Evolutionary conservation across 352 stramenopile species (phyloP).

Genomic region (Phytophthora pistaciae): DNA sequence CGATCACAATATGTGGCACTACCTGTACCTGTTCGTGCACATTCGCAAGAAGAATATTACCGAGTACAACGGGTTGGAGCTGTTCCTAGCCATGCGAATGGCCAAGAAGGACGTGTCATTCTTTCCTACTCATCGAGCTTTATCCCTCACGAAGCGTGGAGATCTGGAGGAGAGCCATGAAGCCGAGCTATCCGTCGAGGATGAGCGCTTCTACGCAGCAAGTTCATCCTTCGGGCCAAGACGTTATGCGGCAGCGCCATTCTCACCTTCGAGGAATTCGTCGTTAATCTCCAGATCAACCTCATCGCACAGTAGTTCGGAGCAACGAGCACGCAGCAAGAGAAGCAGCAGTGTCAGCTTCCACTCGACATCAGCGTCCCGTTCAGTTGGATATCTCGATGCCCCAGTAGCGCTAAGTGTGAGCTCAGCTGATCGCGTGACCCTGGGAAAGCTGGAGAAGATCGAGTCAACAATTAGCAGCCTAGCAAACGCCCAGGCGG

Average conservation of each 20-base stretch:
- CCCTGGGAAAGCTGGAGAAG: constrained; percentile 52
- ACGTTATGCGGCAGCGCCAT: constrained; percentile 11
- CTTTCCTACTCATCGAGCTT: constrained; percentile 70
- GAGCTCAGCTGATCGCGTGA: constrained; percentile 27
- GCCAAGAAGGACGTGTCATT: constrained; percentile 82
- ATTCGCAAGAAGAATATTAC: constrained; percentile 83
- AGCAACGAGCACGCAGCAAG: constrained; percentile 22
- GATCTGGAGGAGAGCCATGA: constrained; percentile 18
- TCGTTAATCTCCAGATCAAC: constrained; percentile 20
- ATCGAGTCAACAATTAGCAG: constrained; percentile 56
- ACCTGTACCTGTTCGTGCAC: constrained; percentile 83
- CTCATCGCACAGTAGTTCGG: constrained; percentile 15
- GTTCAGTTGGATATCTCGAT: constrained; percentile 9
- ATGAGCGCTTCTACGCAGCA: constrained; percentile 26
- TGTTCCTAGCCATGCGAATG: constrained; percentile 84
- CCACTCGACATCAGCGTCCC: constrained; percentile 1
- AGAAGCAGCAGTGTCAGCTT: constrained; percentile 18
- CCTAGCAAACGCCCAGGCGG: constrained; percentile 42
- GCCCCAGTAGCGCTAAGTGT: constrained; percentile 1
- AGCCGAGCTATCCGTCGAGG: constrained; percentile 9
- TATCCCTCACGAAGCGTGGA: constrained; percentile 54
- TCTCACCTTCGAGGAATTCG: constrained; percentile 22
- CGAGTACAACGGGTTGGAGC: constrained; percentile 82
- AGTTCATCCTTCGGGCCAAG: constrained; percentile 20
- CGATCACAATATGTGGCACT: constrained; percentile 88